These are phyloP conservation scores for Golubevia pallescens DNA, from an alignment of 1,284 basidiomycete species.

Conservation along the genomic window DNA sequence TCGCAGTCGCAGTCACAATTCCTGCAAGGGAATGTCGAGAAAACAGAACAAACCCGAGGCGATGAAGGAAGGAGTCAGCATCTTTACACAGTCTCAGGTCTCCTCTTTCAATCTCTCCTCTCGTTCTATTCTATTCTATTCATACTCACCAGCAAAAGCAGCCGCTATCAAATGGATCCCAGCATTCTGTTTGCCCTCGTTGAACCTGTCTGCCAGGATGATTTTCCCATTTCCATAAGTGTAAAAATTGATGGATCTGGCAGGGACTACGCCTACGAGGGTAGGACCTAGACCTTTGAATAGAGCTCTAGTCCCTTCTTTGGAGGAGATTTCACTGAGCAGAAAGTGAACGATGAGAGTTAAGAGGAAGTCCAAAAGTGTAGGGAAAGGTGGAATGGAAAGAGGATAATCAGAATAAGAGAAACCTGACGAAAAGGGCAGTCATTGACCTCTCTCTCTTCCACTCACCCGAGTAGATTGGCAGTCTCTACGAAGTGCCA, in stretches of 20 bases:
- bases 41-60: conserved; percentile 3
- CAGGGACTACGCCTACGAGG: conserved; percentile 91
- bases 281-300: conserved; percentile 96
- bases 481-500: conserved; percentile 96
- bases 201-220: conserved; percentile 81
- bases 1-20: conserved; percentile 83
- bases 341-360: conserved; percentile 1
- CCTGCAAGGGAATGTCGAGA: conserved; percentile 66
- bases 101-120: no score
- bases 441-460: no score
- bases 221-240: conserved; percentile 97
- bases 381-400: conserved; percentile 3
- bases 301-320: conserved; percentile 86
- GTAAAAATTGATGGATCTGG: conserved; percentile 92
- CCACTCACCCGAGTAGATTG: conserved; percentile 83
- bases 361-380: background rate
- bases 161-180: conserved; percentile 86
- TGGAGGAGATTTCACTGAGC: conserved; percentile 80
- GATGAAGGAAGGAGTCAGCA: no score
- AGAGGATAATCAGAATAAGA: conserved; percentile 8
- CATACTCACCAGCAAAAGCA: conserved; percentile 72
- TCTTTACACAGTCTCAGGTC: background rate
- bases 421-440: no score
- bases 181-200: conserved; percentile 79
- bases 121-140: background rate